Base-by-base conservation (phyloP, 148 eudicot genomes). In the Gaultheria prostrata region DNA sequence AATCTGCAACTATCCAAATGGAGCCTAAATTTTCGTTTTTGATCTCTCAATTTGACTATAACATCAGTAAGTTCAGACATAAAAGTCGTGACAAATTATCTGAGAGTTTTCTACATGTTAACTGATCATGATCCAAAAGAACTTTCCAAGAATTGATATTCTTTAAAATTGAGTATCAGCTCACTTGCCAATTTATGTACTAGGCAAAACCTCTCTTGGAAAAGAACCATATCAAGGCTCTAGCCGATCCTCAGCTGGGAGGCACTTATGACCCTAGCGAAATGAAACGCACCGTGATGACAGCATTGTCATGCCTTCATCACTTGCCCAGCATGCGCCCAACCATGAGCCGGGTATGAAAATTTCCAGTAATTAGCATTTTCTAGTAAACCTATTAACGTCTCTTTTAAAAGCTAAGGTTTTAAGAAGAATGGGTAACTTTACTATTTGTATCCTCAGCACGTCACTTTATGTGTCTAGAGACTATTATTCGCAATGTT, bases 181-280 rank as follows among this genome's bases (percentile, higher is more conserved):
- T 56, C 61, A 20, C 65, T 59, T 21, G 49, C 21, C n/a, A 2
- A 13, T 49, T 48, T 18, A 5, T 61, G 54, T 51, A 35, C 81
- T 61, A 96, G 98, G 99, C 95, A 84, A 97, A 93, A 85, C 95
- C 99, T 13, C 81, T 89, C 33, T 87, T 97, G 54, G 95, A 94
- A 83, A 70, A 89, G 21, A 90, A 83, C 87, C 84, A 87, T 71
- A 87, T 92, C 75, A 88, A 92, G 86, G 95, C 87, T 81, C 82
- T 97, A 86, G 94, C 88, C 39, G 99, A 97, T 85, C 99, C 97
- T 50, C 84, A 83, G 28, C 80, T 97, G 74, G 94, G 85, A 35
- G 92, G 84, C 8, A 54, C 85, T 17, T 97, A 97, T 71, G 87
- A 94, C 49, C 33, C 73, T 0, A 80, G 53, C 15, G 98, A 94